These are phyloP conservation scores for Arabidopsis lyrata DNA, from an alignment of 441 rosid genomes.

Conservation along the genomic window DNA sequence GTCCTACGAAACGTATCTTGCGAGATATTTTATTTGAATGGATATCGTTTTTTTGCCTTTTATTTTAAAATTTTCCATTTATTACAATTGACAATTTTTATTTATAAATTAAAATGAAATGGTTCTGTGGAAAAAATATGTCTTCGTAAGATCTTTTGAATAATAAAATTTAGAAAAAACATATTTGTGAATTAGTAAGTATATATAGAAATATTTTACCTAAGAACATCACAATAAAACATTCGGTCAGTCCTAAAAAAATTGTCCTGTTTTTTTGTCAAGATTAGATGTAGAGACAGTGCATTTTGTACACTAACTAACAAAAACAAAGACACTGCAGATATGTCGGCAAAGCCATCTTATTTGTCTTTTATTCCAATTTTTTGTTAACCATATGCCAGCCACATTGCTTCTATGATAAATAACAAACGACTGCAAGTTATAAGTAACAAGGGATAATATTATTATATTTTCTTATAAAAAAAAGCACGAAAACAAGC, in stretches of 20 bases:
- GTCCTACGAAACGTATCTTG: not conserved
- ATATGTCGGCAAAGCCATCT: not conserved
- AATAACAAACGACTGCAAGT: not conserved
- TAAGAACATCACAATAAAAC: not conserved
- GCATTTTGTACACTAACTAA: not conserved
- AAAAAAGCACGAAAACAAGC: slow-evolving; percentile 18
- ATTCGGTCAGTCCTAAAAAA: not conserved
- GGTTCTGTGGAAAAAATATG: not conserved
- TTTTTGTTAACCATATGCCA: not conserved
- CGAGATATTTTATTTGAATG: slow-evolving; percentile 13
- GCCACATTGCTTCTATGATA: not conserved
- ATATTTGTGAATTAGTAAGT: too few species aligned
- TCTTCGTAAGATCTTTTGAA: too few species aligned
- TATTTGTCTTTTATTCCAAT: not conserved
- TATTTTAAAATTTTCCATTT: not conserved
- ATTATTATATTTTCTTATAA: not conserved
- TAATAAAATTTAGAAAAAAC: too few species aligned
- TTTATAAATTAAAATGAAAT: not conserved
- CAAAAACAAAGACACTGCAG: not conserved
- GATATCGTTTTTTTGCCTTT: not conserved
- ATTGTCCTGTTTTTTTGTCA: not conserved
- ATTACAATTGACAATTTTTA: not conserved
- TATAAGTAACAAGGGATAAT: not conserved
- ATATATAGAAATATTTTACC: too few species aligned
- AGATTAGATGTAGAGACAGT: not conserved